Conservation (phyloP, 306 rosid genomes). For the Styphnolobium japonicum region DNA sequence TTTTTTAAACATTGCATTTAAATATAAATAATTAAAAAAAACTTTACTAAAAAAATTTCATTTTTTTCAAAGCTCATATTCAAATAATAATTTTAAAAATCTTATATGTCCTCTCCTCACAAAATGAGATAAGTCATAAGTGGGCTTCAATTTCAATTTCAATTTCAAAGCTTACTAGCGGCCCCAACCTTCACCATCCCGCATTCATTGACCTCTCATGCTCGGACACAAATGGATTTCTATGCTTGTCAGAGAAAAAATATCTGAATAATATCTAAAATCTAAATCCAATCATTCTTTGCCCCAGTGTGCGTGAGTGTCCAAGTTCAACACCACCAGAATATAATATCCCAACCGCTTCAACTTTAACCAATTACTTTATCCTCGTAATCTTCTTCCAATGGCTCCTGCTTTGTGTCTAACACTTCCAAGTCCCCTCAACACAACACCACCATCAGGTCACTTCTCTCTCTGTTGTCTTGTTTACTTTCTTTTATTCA, state of each 20-base stretch:
- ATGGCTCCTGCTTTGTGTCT: slow-evolving; percentile 51
- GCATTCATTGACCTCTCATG: neutral
- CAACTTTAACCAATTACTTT: neutral
- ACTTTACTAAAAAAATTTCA: no score
- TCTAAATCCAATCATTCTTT: neutral
- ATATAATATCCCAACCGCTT: neutral
- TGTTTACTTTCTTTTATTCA: neutral
- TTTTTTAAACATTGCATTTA: no score
- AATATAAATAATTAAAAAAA: no score
- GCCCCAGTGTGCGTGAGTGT: neutral
- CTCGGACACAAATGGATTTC: neutral
- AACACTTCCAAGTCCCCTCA: slow-evolving; percentile 31
- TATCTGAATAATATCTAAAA: neutral
- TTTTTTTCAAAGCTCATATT: no score
- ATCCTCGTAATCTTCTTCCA: slow-evolving; percentile 1
- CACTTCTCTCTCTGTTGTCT: neutral
- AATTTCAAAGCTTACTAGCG: neutral
- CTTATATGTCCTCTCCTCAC: no score
- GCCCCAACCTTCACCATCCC: neutral
- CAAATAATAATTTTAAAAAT: no score
- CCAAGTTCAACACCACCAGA: neutral
- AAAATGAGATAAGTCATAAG: no score
- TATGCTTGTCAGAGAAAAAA: neutral
- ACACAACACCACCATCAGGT: slow-evolving; percentile 42
- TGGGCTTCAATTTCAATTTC: neutral